Evolutionary conservation across 192 early-diverging fungal genomes (phyloP).

Genomic region (Linnemannia elongata): DNA sequence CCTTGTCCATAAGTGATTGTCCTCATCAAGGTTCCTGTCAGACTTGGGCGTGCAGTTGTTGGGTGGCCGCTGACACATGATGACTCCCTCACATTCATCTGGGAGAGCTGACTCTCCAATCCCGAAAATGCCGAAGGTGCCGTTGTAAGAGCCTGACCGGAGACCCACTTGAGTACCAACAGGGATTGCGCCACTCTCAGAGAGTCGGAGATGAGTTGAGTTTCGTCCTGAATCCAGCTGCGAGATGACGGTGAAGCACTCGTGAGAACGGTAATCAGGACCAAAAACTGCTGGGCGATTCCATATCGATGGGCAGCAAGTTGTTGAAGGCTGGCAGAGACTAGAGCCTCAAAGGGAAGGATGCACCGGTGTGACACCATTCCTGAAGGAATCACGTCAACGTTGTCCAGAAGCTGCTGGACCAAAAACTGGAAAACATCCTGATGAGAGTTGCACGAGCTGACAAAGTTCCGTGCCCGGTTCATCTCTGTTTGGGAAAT

Average conservation of each 20-base stretch:
- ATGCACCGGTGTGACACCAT: conserved; percentile 23
- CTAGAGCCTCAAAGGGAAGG: conserved; percentile 42
- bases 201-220: conserved; percentile 28
- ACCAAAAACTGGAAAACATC: conserved; percentile 30
- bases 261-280: conserved; percentile 26
- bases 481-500: conserved; percentile 49
- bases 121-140: neutral
- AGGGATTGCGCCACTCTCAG: conserved; percentile 31
- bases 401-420: conserved; percentile 24
- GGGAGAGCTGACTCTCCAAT: conserved; percentile 34
- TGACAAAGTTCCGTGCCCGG: conserved; percentile 34
- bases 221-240: conserved; percentile 39
- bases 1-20: conserved; percentile 14
- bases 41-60: conserved; percentile 13
- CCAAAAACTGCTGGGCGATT: conserved; percentile 38
- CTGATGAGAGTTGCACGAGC: conserved; percentile 23
- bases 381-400: conserved; percentile 21
- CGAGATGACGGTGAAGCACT: conserved; percentile 26
- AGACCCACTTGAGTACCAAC: conserved; percentile 43
- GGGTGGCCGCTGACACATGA: neutral
- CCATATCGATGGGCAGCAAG: conserved; percentile 32
- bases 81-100: conserved; percentile 27
- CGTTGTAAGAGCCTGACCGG: conserved; percentile 20
- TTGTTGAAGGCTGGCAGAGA: conserved; percentile 40
- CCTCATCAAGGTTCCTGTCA: conserved; percentile 30